Base-by-base conservation (phyloP, 805 yeast species). In the Debaryomyces hansenii region DNA sequence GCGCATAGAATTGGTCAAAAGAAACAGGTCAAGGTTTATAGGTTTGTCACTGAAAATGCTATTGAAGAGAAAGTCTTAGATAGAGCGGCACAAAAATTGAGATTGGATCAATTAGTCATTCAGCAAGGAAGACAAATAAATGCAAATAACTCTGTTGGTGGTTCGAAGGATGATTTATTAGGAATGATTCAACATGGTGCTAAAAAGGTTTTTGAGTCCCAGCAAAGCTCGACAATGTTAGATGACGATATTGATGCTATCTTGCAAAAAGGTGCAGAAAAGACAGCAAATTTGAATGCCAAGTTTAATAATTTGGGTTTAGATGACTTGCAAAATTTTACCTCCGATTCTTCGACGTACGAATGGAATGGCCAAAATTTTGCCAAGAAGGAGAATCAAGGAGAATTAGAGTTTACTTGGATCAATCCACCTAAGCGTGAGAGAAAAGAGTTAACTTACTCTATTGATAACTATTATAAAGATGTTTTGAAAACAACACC, bases 161-260 rank as follows among this genome's bases (percentile, higher is more conserved):
- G 77, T 54, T 68, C 78, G 4, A 87, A 88, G 59, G 97, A 90
- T 57, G 98, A 91, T 60, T 79, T 92, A 57, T 70, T 92, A 20
- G 89, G 87, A 41, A 94, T 94, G 98, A 92, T 92, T 64, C 98
- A 92, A 66, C 96, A 85, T 66, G 99, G 99, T 48, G 99, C 99
- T 1, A 85, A 86, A 62, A 82, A 84, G 38, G 91, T 94, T 15
- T 86, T 94, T 63, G 92, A 87, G 50, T 66, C 75, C 18, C 54
- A 49, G 28, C 58, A 63, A 9, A 60, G 54, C 24, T 47, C 56
- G 5, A 53, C 62, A 48, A 60, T 59, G 64, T 67, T 60, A 47
- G 82, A 80, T 45, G 84, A 80, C 44, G 96, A 92, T 63, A 88
- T 92, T 50, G 98, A 92, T 44, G 84, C 77, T 0, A 89, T 94